Evolutionary conservation across 805 yeast genomes (phyloP).

Genomic region (Hanseniaspora pseudoguilliermondii): DNA sequence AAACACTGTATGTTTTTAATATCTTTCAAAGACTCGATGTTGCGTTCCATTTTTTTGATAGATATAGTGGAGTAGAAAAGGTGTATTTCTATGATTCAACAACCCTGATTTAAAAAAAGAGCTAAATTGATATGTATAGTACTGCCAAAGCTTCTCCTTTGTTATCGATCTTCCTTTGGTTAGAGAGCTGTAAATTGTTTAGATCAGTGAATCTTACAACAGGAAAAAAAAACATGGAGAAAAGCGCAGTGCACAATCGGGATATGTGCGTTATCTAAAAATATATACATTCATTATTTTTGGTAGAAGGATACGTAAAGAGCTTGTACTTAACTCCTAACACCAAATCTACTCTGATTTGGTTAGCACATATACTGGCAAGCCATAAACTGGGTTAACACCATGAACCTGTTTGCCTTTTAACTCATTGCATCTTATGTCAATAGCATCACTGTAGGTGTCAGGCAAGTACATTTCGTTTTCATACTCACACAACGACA

Average conservation of each 20-base stretch:
- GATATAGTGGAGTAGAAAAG: not conserved
- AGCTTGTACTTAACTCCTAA: no score
- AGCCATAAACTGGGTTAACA: slow-evolving; percentile 48
- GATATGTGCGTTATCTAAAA: no score
- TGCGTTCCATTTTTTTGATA: not conserved
- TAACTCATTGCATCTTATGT: not conserved
- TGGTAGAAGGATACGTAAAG: no score
- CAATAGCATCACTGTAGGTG: not conserved
- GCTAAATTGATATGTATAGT: no score
- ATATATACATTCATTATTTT: no score
- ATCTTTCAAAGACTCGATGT: slow-evolving; percentile 1
- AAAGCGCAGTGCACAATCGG: no score
- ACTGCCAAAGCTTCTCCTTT: no score
- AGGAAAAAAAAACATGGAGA: no score
- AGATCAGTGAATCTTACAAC: no score
- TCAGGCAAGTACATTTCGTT: not conserved
- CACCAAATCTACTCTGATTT: not conserved
- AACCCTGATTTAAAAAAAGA: not conserved
- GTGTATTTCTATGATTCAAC: not conserved
- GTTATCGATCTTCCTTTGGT: no score
- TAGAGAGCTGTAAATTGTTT: no score
- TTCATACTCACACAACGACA: slow-evolving; percentile 29
- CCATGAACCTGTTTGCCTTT: slow-evolving; percentile 15
- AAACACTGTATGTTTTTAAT: slow-evolving; percentile 15
- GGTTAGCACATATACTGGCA: slow-evolving; percentile 23